These are phyloP conservation scores for Blumeria hordei DNA, from an alignment of 2,329 filamentous ascomycete genomes.

Conservation along the genomic window DNA sequence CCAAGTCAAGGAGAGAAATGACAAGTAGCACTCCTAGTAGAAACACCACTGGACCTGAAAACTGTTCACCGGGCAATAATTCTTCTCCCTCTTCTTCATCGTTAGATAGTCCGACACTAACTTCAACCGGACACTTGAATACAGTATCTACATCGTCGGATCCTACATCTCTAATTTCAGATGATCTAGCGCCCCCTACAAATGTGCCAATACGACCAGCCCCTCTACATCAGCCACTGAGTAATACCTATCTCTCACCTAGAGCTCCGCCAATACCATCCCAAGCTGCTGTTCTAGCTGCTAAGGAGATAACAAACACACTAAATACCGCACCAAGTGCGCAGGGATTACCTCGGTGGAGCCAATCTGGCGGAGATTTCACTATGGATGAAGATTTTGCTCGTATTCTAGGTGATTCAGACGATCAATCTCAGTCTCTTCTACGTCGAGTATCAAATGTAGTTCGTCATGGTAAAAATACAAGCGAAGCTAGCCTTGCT, in stretches of 20 bases:
- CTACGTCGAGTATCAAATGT: conserved; percentile 79
- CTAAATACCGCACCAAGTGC: conserved; percentile 20
- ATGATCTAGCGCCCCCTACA: conserved; percentile 10
- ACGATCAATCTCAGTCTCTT: conserved; percentile 56
- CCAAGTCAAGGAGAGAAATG: conserved; percentile 41
- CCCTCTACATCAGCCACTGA: conserved; percentile 19
- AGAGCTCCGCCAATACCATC: conserved; percentile 14
- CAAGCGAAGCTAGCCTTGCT: conserved; percentile 35
- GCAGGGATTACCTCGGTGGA: conserved; percentile 49
- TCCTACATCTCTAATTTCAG: conserved; percentile 9
- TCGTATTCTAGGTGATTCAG: conserved; percentile 49
- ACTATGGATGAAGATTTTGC: conserved; percentile 92
- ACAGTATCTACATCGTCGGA: conserved; percentile 11
- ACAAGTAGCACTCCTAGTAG: conserved; percentile 7
- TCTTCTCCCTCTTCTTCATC: conserved; percentile 15
- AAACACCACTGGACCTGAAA: conserved; percentile 9
- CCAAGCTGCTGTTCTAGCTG: conserved; percentile 4
- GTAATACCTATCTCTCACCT: conserved; percentile 15
- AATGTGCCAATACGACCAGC: conserved; percentile 15
- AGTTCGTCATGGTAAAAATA: conserved; percentile 76
- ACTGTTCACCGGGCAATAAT: conserved; percentile 12
- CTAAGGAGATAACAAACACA: conserved; percentile 25
- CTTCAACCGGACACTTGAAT: conserved; percentile 14
- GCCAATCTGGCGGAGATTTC: conserved; percentile 52
- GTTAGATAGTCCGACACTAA: conserved; percentile 12